Evolutionary conservation across 208 protist genomes (phyloP).

Genomic region (Leishmania arabica): DNA sequence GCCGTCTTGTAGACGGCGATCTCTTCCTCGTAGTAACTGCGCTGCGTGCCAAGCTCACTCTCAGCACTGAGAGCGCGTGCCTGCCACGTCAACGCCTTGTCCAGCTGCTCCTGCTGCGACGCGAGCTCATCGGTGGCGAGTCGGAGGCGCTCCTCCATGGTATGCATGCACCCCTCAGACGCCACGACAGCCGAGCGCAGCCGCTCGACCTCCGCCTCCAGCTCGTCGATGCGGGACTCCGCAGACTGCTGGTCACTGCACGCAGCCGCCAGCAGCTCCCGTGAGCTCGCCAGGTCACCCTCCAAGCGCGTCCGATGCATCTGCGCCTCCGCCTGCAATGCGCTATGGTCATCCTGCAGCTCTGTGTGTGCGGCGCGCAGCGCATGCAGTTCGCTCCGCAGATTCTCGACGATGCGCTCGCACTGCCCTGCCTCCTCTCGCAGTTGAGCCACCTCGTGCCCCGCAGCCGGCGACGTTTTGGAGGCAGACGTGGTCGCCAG

Average conservation of each 20-base stretch:
- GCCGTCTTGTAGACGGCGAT: constrained; percentile 47
- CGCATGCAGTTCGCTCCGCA: constrained; percentile 24
- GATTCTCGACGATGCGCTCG: background rate
- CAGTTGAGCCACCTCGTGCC: constrained; percentile 5
- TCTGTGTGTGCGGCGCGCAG: constrained; percentile 7
- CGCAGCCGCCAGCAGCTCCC: constrained; percentile 15
- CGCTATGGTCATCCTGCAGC: constrained; percentile 28
- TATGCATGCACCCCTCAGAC: constrained; percentile 23
- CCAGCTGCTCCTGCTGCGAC: constrained; percentile 12
- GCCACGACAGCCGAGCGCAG: constrained; percentile 12
- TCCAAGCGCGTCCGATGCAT: constrained; percentile 15
- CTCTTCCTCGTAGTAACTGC: constrained; percentile 43
- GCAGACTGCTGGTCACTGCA: constrained; percentile 1
- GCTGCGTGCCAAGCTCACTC: constrained; percentile 37
- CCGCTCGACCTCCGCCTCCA: constrained; percentile 37
- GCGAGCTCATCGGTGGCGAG: constrained; percentile 21
- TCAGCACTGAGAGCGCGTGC: constrained; percentile 33
- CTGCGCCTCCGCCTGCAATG: constrained; percentile 9
- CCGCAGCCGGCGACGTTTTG: constrained; percentile 3
- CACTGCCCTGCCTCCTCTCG: background rate
- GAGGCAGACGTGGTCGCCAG: background rate
- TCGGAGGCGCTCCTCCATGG: constrained; percentile 30
- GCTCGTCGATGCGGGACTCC: constrained; percentile 24
- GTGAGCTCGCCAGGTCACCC: constrained; percentile 18
- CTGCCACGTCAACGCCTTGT: constrained; percentile 25